Base-by-base conservation (phyloP, 345 rosid genomes). In the Brassica cretica region DNA sequence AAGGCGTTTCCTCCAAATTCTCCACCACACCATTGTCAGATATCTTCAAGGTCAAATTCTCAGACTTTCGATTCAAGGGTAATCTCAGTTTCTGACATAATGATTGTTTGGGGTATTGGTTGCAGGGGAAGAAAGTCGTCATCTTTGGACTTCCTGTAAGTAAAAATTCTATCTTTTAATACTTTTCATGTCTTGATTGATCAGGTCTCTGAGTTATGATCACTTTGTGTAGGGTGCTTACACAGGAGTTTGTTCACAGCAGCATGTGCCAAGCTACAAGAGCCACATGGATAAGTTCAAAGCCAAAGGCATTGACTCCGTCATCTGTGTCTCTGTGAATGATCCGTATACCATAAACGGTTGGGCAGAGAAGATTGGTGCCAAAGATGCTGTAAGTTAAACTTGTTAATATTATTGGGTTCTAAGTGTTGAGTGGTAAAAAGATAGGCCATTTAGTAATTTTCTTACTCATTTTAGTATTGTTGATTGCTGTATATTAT, bases 261-360 rank as follows among this genome's bases (percentile, higher is more conserved):
- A 88, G 89, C 97, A 94, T 82, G 97, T 94, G 55, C 98, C 97
- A 66, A 90, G 98, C 81, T 92, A 88, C 91, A 87, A 86, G 83
- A 88, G 88, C 37, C 88, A 85, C 64, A 68, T 89, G 5, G 93
- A 90, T 75, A 89, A 89, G 81, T 90, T 92, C 68, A 94, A 92
- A 82, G 91, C 90, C 11, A 94, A 94, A 81, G 97, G 97, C 74
- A 83, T 94, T 70, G 93, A 94, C 71, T 90, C 97, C 12, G 86
- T 94, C 9, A 82, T 92, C 51, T 94, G 97, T 80, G 97, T 92
- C 41, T 89, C 97, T 27, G 87, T 94, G 29, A 94, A 94, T 75
- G 95, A 94, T 76, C 98, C 97, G 0, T 94, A 83, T 79, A 77
- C 71, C 66, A 24, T 94, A 80, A 88, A 90, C 74, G 95, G 87